These are phyloP conservation scores for Zarea fungicola DNA, from an alignment of 2,329 filamentous ascomycete genomes.

Conservation along the genomic window DNA sequence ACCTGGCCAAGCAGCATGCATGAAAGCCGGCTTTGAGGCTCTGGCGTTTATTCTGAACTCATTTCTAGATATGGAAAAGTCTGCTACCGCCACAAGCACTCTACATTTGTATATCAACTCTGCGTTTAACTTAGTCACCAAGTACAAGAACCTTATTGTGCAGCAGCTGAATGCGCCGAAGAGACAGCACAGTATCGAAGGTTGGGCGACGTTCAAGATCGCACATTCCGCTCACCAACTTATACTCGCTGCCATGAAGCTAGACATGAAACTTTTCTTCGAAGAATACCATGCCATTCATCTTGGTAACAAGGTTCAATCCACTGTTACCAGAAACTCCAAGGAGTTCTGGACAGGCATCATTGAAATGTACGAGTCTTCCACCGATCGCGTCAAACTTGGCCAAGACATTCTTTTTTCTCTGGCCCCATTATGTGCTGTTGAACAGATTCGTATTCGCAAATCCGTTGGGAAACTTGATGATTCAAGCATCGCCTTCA, in stretches of 20 bases:
- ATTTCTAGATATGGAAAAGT: constrained; percentile 43
- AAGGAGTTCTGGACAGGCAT: constrained; percentile 33
- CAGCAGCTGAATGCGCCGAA: constrained; percentile 26
- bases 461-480: constrained; percentile 40
- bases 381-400: constrained; percentile 66
- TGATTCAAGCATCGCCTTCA: constrained; percentile 60
- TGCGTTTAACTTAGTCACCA: constrained; percentile 59
- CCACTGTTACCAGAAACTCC: constrained; percentile 65
- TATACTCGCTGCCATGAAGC: constrained; percentile 49
- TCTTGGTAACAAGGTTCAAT: constrained; percentile 55
- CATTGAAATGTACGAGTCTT: constrained; percentile 70
- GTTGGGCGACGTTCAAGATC: constrained; percentile 36
- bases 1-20: constrained; percentile 56
- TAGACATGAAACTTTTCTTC: constrained; percentile 39
- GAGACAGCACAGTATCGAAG: constrained; percentile 22
- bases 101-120: constrained; percentile 59
- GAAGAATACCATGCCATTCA: constrained; percentile 54
- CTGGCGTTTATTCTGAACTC: constrained; percentile 52
- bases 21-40: constrained; percentile 58
- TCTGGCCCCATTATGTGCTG: constrained; percentile 62
- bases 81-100: constrained; percentile 44
- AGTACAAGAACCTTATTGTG: constrained; percentile 56
- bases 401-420: constrained; percentile 69
- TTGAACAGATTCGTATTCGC: constrained; percentile 65
- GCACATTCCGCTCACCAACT: constrained; percentile 39